Conservation (phyloP, 2,329 filamentous ascomycete species). For the Hymenoscyphus linearis region DNA sequence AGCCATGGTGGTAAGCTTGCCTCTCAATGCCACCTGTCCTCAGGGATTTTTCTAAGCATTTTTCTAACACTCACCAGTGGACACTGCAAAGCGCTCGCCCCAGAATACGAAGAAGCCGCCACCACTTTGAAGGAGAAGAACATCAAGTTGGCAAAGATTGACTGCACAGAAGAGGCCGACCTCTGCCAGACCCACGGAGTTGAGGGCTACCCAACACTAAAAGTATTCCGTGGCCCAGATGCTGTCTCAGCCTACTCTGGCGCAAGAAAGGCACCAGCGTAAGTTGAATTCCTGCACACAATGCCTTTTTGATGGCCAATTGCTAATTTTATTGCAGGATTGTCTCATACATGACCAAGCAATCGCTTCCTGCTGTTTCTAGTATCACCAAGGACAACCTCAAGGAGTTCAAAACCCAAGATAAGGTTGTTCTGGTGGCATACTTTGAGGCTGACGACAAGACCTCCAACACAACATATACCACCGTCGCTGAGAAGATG, state of each 20-base stretch:
- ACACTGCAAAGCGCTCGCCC: conserved; percentile 96
- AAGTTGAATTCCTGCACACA: conserved; percentile 33
- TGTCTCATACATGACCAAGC: conserved; percentile 94
- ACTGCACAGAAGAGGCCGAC: conserved; percentile 91
- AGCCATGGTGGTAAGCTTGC: conserved; percentile 35
- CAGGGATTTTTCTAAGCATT: conserved; percentile 24
- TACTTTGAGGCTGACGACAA: conserved; percentile 80
- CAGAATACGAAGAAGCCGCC: conserved; percentile 84
- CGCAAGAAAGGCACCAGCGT: conserved; percentile 79
- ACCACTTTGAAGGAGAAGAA: conserved; percentile 82
- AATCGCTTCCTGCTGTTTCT: conserved; percentile 89
- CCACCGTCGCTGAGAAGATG: conserved; percentile 61
- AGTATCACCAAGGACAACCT: conserved; percentile 73
- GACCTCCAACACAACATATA: conserved; percentile 81
- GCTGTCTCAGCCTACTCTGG: conserved; percentile 79
- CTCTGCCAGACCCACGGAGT: conserved; percentile 88
- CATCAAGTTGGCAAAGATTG: conserved; percentile 79
- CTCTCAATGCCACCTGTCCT: conserved; percentile 18
- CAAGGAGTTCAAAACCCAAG: conserved; percentile 94
- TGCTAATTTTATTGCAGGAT: conserved; percentile 40
- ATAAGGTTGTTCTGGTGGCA: conserved; percentile 91
- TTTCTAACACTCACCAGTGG: conserved; percentile 42
- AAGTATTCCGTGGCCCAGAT: conserved; percentile 92
- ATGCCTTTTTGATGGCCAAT: neutral
- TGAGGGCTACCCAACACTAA: conserved; percentile 96